A percentile compares a stretch with the other conserved stretches of the same genome.
These are phyloP conservation scores for Globisporangium cylindrosporum DNA, from an alignment of 352 stramenopile genomes.

Conservation along the genomic window DNA sequence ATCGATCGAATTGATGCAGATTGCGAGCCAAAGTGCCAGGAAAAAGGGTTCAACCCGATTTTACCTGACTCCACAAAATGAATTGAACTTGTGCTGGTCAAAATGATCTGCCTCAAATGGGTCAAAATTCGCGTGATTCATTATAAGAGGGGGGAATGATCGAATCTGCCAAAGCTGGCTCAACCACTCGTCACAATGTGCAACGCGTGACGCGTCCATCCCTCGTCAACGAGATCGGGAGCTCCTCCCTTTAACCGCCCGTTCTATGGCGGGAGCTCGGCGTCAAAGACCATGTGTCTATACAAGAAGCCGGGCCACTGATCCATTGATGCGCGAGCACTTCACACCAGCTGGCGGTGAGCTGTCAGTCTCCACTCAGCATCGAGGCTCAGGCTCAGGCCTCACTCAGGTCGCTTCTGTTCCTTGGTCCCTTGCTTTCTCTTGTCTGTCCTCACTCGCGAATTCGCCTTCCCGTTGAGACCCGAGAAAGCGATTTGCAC, in stretches of 20 bases:
- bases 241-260: not conserved
- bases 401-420: not conserved
- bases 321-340: not conserved
- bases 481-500: not conserved
- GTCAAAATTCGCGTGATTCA: too few species aligned
- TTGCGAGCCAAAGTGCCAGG: too few species aligned
- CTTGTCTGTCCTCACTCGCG: not conserved
- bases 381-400: too few species aligned
- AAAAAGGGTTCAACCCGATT: too few species aligned
- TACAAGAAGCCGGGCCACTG: not conserved
- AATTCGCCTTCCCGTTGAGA: slow-evolving; percentile 5
- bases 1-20: too few species aligned
- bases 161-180: slow-evolving; percentile 1
- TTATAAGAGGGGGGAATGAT: too few species aligned
- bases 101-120: too few species aligned
- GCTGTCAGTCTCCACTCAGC: not conserved
- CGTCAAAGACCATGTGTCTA: not conserved
- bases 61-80: too few species aligned
- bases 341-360: not conserved
- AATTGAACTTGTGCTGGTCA: too few species aligned
- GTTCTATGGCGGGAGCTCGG: not conserved
- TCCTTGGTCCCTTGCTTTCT: not conserved
- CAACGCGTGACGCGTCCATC: not conserved
- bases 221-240: too few species aligned
- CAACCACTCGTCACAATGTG: slow-evolving; percentile 4